Conservation (phyloP, 805 yeast species). For the Tetrapisispora nanseiensis region DNA sequence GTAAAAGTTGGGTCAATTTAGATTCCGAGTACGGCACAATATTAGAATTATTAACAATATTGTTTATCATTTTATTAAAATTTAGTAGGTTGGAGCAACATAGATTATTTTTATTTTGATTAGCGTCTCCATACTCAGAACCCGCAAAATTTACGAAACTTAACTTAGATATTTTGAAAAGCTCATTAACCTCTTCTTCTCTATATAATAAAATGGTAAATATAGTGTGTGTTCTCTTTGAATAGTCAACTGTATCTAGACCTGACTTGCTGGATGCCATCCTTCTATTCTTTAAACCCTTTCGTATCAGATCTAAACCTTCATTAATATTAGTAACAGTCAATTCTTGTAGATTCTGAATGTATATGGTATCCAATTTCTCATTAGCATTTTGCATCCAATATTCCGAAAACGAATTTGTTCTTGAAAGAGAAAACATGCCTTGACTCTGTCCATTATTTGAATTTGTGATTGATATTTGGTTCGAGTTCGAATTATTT, state of each 20-base stretch:
- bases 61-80: conserved; percentile 80
- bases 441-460: neutral
- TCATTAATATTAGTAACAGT: conserved; percentile 61
- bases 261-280: conserved; percentile 45
- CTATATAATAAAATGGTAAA: conserved; percentile 56
- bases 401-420: conserved; percentile 3
- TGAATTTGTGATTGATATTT: no score
- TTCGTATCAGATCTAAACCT: conserved; percentile 45
- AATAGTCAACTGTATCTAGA: conserved; percentile 78
- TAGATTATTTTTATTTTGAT: conserved; percentile 73
- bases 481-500: neutral
- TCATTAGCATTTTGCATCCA: conserved; percentile 12
- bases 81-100: conserved; percentile 41
- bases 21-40: conserved; percentile 84
- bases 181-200: conserved; percentile 42
- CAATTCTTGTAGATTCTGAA: conserved; percentile 53
- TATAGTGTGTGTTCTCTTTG: conserved; percentile 88
- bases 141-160: conserved; percentile 91
- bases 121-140: conserved; percentile 93
- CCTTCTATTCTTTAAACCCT: conserved; percentile 66
- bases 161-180: conserved; percentile 34
- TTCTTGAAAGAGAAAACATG: neutral
- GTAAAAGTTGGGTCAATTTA: conserved; percentile 61
- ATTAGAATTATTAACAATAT: conserved; percentile 41
- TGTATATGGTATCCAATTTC: conserved; percentile 59